Conservation (phyloP, 108 stramenopile species). For the Epipyxis sp. region DNA sequence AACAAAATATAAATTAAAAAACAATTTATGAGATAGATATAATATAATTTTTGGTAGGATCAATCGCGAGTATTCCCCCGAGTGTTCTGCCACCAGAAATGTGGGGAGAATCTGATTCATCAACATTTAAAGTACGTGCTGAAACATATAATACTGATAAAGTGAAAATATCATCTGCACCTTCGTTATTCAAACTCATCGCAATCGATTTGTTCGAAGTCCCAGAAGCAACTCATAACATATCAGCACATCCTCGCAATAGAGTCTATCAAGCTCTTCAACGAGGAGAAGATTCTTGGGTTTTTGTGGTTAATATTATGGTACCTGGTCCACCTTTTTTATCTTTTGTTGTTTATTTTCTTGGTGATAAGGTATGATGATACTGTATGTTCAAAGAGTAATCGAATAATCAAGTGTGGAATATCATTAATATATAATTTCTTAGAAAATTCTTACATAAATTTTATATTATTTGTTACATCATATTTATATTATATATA, state of each 20-base stretch:
- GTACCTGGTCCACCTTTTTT: constrained; percentile 50
- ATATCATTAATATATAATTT: too few relatives aligned
- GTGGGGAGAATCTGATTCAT: constrained; percentile 32
- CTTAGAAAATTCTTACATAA: too few relatives aligned
- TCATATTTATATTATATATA: too few relatives aligned
- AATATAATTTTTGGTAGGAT: too few relatives aligned
- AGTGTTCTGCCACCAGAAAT: constrained; percentile 4
- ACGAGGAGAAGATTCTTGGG: constrained; percentile 31
- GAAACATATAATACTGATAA: constrained; percentile 24
- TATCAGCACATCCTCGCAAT: constrained; percentile 4
- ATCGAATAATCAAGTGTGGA: too few relatives aligned
- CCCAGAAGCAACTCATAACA: constrained; percentile 8
- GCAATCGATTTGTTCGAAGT: constrained; percentile 28
- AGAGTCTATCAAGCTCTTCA: constrained; percentile 23
- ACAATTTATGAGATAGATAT: too few relatives aligned
- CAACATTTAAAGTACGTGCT: constrained; percentile 30
- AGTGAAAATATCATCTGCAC: constrained; percentile 24
- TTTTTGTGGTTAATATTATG: constrained; percentile 54
- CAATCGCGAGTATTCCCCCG: constrained; percentile 28
- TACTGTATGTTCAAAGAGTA: too few relatives aligned
- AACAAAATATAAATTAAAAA: too few relatives aligned
- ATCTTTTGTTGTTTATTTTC: constrained; percentile 47
- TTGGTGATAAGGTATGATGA: constrained; percentile 31
- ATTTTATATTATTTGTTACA: too few relatives aligned
- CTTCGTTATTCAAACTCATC: constrained; percentile 24